Evolutionary conservation across 1,284 basidiomycete genomes (phyloP).

Genomic region (Inonotus obliquus): DNA sequence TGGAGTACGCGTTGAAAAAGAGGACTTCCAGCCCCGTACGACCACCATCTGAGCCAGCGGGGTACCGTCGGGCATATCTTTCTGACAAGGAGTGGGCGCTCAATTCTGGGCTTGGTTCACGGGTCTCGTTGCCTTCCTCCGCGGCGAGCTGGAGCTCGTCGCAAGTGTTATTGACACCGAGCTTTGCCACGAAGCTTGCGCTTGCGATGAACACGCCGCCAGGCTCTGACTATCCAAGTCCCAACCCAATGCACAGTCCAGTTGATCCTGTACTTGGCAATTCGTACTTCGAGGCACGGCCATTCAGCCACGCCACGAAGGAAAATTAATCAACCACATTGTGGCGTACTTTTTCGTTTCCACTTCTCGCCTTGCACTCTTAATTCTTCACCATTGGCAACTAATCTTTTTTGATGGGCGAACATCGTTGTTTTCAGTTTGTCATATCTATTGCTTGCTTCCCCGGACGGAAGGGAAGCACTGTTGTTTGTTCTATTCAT

Average conservation of each 20-base stretch:
- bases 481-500: neutral
- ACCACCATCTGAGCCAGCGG: constrained; percentile 18
- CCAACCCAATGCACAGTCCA: constrained; percentile 13
- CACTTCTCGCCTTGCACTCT: neutral
- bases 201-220: constrained; percentile 14
- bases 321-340: constrained; percentile 32
- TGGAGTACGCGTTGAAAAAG: constrained; percentile 14
- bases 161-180: constrained; percentile 14
- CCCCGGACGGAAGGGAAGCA: neutral
- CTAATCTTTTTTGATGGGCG: neutral
- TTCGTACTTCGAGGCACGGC: constrained; percentile 13
- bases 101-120: neutral
- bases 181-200: constrained; percentile 16
- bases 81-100: constrained; percentile 7
- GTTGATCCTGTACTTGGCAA: constrained; percentile 20
- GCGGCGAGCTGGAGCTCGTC: constrained; percentile 11
- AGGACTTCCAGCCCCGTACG: constrained; percentile 20
- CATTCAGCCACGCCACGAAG: constrained; percentile 23
- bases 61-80: constrained; percentile 5
- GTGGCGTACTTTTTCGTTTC: neutral
- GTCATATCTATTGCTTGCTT: neutral
- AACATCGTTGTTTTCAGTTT: constrained; percentile 10
- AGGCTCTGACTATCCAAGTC: constrained; percentile 15
- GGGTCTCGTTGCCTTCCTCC: neutral
- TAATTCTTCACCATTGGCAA: neutral